A percentile compares a stretch with the other conserved stretches of the same genome.
These are phyloP conservation scores for Murraya koenigii DNA, from an alignment of 345 rosid genomes.

Conservation along the genomic window DNA sequence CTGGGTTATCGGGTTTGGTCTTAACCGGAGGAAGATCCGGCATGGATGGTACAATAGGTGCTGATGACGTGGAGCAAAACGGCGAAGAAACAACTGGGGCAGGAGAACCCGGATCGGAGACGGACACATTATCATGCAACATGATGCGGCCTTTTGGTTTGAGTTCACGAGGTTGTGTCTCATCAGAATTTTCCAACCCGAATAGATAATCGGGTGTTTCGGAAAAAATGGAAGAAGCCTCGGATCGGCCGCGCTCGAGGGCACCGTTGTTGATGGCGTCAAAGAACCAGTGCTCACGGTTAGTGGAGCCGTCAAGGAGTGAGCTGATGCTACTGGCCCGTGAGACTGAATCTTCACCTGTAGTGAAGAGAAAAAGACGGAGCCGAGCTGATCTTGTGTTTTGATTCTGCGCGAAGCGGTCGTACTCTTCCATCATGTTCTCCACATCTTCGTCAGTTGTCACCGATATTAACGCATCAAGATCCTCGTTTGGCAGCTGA, in stretches of 20 bases:
- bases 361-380: constrained; percentile 69
- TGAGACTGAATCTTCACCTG: constrained; percentile 46
- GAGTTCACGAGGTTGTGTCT: constrained; percentile 49
- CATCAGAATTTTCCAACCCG: constrained; percentile 80
- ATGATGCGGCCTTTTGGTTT: constrained; percentile 39
- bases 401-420: constrained; percentile 64
- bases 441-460: constrained; percentile 93
- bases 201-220: constrained; percentile 91
- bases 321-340: constrained; percentile 76
- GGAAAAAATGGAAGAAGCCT: constrained; percentile 80
- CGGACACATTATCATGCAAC: constrained; percentile 52
- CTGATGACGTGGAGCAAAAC: constrained; percentile 66
- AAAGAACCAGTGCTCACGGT: constrained; percentile 88
- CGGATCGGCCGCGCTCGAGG: constrained; percentile 77
- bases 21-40: constrained; percentile 71
- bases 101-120: constrained; percentile 90
- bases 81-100: constrained; percentile 69
- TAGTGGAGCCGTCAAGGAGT: constrained; percentile 76
- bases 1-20: constrained; percentile 60
- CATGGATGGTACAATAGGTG: constrained; percentile 42
- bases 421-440: constrained; percentile 98
- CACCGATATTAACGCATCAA: constrained; percentile 90
- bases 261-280: constrained; percentile 70
- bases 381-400: constrained; percentile 78
- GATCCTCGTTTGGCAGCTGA: constrained; percentile 95